phyloP scores from a whole-genome alignment of 495 filamentous ascomycete genomes.

The Annulohypoxylon stygium region DNA sequence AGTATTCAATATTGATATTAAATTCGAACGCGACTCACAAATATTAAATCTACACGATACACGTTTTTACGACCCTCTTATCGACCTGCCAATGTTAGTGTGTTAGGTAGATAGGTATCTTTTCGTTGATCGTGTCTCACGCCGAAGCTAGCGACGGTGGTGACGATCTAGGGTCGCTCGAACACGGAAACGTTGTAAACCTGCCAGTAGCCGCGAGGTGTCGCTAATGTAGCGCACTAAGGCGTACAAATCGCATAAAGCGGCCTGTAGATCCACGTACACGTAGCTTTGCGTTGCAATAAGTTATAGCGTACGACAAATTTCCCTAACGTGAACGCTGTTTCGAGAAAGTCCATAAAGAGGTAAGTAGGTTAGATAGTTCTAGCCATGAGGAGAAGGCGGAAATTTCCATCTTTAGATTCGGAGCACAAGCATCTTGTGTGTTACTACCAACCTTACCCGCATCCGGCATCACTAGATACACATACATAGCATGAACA shows the following conservation, averaged over 20 bases:
- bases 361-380: background rate
- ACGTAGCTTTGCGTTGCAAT: slow-evolving; percentile 15
- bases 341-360: background rate
- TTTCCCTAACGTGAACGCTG: background rate
- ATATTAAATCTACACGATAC: background rate
- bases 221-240: slow-evolving; percentile 4
- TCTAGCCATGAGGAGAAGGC: background rate
- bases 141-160: slow-evolving; percentile 9
- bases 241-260: background rate
- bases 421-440: background rate
- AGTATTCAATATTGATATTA: background rate
- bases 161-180: slow-evolving; percentile 23
- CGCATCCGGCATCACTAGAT: background rate
- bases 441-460: slow-evolving; percentile 8
- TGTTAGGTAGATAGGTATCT: too few species aligned
- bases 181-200: background rate
- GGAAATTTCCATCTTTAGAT: background rate
- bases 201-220: background rate
- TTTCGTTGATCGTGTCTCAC: slow-evolving; percentile 10
- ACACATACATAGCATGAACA: background rate
- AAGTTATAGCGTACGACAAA: background rate
- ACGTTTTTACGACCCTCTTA: background rate
- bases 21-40: background rate
- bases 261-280: slow-evolving; percentile 5
- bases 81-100: background rate